These are phyloP conservation scores for Gamarada debralockiae DNA, from an alignment of 495 filamentous ascomycete species.

Conservation along the genomic window DNA sequence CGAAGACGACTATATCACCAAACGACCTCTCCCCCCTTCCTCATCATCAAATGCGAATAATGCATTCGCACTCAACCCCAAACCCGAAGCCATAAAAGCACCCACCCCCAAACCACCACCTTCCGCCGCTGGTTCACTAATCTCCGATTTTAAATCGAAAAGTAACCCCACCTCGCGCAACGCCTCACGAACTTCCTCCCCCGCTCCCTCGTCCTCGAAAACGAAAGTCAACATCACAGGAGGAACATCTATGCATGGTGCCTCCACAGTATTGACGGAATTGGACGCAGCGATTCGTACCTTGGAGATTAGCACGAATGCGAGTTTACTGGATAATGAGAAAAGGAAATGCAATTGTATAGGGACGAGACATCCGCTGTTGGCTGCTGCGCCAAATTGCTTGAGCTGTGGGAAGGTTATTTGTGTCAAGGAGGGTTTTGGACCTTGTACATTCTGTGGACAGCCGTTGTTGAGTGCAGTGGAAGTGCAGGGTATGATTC, in stretches of 20 bases:
- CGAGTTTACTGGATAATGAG: conserved; percentile 30
- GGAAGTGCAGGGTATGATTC: conserved; percentile 81
- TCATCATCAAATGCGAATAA: conserved; percentile 38
- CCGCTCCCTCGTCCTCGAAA: conserved; percentile 33
- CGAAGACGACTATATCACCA: conserved; percentile 60
- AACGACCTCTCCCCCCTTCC: conserved; percentile 23
- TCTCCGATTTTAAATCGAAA: conserved; percentile 71
- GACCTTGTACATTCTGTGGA: conserved; percentile 90
- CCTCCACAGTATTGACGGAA: conserved; percentile 71
- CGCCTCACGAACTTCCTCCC: conserved; percentile 41
- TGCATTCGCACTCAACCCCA: conserved; percentile 30
- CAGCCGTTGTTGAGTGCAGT: conserved; percentile 62
- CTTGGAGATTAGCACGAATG: conserved; percentile 83
- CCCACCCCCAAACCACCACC: conserved; percentile 41
- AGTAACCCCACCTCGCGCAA: conserved; percentile 57
- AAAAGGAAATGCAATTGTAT: conserved; percentile 77
- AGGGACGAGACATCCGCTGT: conserved; percentile 77
- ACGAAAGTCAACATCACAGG: conserved; percentile 66
- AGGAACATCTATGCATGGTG: conserved; percentile 72
- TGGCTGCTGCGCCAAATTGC: conserved; percentile 87
- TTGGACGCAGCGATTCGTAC: conserved; percentile 88
- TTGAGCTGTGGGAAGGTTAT: conserved; percentile 94
- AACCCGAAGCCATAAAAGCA: conserved; percentile 34
- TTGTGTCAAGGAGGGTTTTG: conserved; percentile 89
- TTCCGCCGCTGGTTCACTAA: conserved; percentile 68